Base-by-base conservation (phyloP, 371 early-diverging fungal species). In the Encephalitozoon intestinalis region DNA sequence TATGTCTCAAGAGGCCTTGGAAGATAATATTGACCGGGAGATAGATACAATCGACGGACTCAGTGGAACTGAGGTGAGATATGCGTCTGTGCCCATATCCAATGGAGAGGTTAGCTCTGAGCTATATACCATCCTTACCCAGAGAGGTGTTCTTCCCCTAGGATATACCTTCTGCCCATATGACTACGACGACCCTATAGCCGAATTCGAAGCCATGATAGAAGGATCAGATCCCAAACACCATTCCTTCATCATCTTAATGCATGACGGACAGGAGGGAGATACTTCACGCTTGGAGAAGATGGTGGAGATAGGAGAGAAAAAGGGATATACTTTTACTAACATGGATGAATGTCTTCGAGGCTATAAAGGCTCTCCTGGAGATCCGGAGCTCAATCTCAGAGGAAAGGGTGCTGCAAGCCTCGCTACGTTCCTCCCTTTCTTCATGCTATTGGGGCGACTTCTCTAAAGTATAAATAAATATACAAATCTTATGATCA, bases 161-260 rank as follows among this genome's bases (percentile, higher is more conserved):
- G 51, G 64, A 28, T 82, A 79, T 65, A 81, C 51, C 26, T 81
- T 78, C 65, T 79, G 78, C 63, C 67, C 81, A 49, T 79, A 81
- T 63, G 78, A 81, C 40, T 68, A 72, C 2, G 72, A 64, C 11
- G 78, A 70, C 12, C 34, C 71, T n/a, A 18, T 41, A 0, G 76
- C 78, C 12, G 67, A 70, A 21, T 26, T 80, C 18, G 73, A 79
- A 69, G 43, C 67, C 21, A 49, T 75, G 65, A 66, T 85, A 7
- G 58, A 54, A 28, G 43, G 75, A 23, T 46, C 75, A 0, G 71
- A 72, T 53, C 78, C 77, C 18, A 67, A 82, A 39, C 67, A 72
- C 23, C 78, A 81, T 40, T 82, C 83, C 2, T 83, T 78, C 67
- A 85, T 85, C 43, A 53, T 85, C 39, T 52, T 77, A 21, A 63